Evolutionary conservation across 257 asterid species (phyloP), one percentile per base, ranked within the genome.

Genomic region (Cinchona pubescens): DNA sequence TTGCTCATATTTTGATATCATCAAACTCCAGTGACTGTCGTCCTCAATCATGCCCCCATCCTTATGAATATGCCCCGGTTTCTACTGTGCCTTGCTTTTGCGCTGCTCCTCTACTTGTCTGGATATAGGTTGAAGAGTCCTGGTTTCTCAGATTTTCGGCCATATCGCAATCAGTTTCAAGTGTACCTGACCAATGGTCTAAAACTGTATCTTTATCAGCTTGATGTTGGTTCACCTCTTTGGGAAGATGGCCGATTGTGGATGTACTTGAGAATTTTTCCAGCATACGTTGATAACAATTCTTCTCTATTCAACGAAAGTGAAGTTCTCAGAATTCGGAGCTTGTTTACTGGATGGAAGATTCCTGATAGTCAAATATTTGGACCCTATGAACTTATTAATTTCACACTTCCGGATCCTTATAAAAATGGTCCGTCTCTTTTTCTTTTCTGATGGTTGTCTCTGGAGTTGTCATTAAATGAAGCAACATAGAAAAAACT

Each of bases 71-170:
- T 63, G 87, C 89, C 61, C 88, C 96, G 35, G 72, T 88, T 67
- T 77, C 89, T 81, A 86, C 94, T 34, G 40, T 37, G 10, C 38
- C 74, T 21, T 95, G 99, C 84, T 81, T 89, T 80, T 95, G 99
- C 82, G 91, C 94, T 68, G 93, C 80, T 62, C 99, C 99, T 21
- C 76, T 95, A 48, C 83, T 79, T 75, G 85, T 95, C n/a, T 72
- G 96, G 96, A 71, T 95, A 90, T 77, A 89, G 99, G 77, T 79
- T 95, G 77, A 95, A 95, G 83, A 92, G 98, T 83, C 99, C 98
- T 40, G 97, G 96, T 34, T 88, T 95, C 80, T 83, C 81, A 2
- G 92, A 92, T 85, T 92, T 90, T 80, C 67, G 45, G 35, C 90
- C 98, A 37, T 95, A 92, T 62, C 45, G 73, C 21, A 9, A 84